Evolutionary conservation across 1,284 basidiomycete species (phyloP).

Genomic region (Fistulinella cinereoalba): DNA sequence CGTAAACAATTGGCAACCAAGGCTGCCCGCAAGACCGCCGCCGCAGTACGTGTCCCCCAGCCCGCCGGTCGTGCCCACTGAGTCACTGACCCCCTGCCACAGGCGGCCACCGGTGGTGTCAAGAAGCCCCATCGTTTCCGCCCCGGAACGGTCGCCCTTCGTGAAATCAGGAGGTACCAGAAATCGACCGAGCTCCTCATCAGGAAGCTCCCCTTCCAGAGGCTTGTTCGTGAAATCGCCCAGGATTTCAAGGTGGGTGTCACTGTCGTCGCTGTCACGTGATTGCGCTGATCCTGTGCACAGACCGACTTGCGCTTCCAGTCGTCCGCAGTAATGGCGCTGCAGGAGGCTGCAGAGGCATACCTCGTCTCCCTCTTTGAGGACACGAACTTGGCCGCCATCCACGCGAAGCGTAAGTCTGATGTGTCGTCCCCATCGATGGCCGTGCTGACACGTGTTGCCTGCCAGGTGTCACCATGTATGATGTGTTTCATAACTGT

Average conservation of each 20-base stretch:
- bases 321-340: slow-evolving; percentile 63
- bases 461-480: slow-evolving; percentile 66
- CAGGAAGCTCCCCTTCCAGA: slow-evolving; percentile 77
- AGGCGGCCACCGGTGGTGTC: slow-evolving; percentile 72
- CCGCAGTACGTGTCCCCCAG: slow-evolving; percentile 52
- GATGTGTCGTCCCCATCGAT: background rate
- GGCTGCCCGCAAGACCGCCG: slow-evolving; percentile 81
- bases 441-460: slow-evolving; percentile 5
- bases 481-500: slow-evolving; percentile 23
- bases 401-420: slow-evolving; percentile 62
- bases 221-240: slow-evolving; percentile 71
- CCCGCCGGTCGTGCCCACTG: background rate
- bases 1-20: slow-evolving; percentile 92
- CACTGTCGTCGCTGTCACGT: background rate
- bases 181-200: slow-evolving; percentile 79
- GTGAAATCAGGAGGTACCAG: slow-evolving; percentile 84
- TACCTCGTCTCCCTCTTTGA: slow-evolving; percentile 72
- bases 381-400: slow-evolving; percentile 59
- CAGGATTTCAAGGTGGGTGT: slow-evolving; percentile 67
- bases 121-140: slow-evolving; percentile 75
- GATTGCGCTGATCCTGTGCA: background rate
- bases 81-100: slow-evolving; percentile 40
- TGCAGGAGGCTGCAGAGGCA: slow-evolving; percentile 66
- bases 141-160: slow-evolving; percentile 73
- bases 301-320: slow-evolving; percentile 53